A percentile compares a stretch with the other conserved stretches of the same genome.
These are phyloP conservation scores for Russula griseocarnosa DNA, from an alignment of 768 basidiomycete species.

Conservation along the genomic window DNA sequence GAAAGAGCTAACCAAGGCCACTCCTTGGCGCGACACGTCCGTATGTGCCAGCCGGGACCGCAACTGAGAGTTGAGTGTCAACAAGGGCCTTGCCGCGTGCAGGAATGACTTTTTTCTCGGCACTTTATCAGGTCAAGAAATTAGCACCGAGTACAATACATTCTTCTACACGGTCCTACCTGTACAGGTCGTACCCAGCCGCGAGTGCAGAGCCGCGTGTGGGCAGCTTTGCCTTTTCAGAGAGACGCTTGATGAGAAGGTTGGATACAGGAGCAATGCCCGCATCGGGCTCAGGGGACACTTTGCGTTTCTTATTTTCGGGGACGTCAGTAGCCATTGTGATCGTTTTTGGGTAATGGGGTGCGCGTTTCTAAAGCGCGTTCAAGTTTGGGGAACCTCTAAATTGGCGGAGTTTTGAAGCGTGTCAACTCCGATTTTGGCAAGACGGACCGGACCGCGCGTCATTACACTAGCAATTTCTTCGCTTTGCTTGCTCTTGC, in stretches of 20 bases:
- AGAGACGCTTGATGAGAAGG: slow-evolving; percentile 81
- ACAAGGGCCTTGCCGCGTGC: slow-evolving; percentile 89
- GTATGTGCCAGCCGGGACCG: slow-evolving; percentile 90
- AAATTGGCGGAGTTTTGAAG: slow-evolving; percentile 14
- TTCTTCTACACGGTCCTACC: slow-evolving; percentile 45
- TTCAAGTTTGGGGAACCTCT: neutral
- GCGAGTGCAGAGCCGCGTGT: slow-evolving; percentile 82
- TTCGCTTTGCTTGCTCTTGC: neutral
- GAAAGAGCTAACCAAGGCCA: slow-evolving; percentile 65
- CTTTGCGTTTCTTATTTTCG: slow-evolving; percentile 56
- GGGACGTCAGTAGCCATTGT: slow-evolving; percentile 17
- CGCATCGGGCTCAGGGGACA: slow-evolving; percentile 41
- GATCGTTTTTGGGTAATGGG: neutral
- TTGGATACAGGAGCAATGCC: slow-evolving; percentile 41
- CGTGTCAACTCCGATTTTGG: slow-evolving; percentile 24
- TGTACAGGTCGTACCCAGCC: slow-evolving; percentile 95
- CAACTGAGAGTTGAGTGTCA: slow-evolving; percentile 89
- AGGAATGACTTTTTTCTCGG: slow-evolving; percentile 78
- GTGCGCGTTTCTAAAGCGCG: slow-evolving; percentile 3
- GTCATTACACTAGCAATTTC: neutral
- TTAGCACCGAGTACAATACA: neutral
- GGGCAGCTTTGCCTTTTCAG: slow-evolving; percentile 76
- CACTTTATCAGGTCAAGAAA: slow-evolving; percentile 43
- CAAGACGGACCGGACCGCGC: neutral
- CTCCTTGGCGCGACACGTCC: slow-evolving; percentile 95